Evolutionary conservation across 768 basidiomycete genomes (phyloP), one percentile per base, ranked within the genome.

Genomic region (Tubosaeta sp.): DNA sequence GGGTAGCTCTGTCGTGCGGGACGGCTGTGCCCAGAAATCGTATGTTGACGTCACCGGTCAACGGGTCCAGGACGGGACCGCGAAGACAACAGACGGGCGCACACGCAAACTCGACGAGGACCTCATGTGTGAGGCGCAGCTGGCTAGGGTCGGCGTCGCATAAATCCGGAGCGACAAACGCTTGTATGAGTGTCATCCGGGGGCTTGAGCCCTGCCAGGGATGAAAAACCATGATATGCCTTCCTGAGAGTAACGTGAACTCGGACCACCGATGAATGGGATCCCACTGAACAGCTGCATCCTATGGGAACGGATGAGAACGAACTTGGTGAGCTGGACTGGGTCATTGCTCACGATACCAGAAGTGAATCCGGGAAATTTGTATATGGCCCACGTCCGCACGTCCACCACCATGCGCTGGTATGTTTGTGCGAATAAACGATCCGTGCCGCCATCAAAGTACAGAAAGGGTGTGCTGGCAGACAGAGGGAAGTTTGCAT

Each of bases 51-150:
- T 52, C 36, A 9, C 57, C 54, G 1, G 60, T 59, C 12, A 2
- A 21, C 6, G 46, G 52, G 35, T 62, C 42, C n/a, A 60, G 14
- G n/a, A 55, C 29, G 22, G 55, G 44, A 38, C 32, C 32, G 18
- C 61, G 58, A 31, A 63, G 52, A 24, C 14, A 36, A 16, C 52
- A 51, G 3, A 49, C 32, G 11, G 60, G 60, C 4, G 27, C 40
- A 38, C 43, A 44, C 19, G 44, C 27, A 29, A 34, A 29, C 18
- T 52, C 40, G 21, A 38, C 36, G 7, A 62, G 51, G 25, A 44
- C 32, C 41, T 61, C 61, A 19, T 62, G 61, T 11, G 62, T 51
- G n/a, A 62, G 61, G 5, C 24, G 49, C 40, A 63, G 55, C 31
- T 43, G 53, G 19, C 19, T 25, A 21, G 6, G 30, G 22, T 45